These are phyloP conservation scores for Salix dunnii DNA, from an alignment of 345 rosid genomes.

Conservation along the genomic window DNA sequence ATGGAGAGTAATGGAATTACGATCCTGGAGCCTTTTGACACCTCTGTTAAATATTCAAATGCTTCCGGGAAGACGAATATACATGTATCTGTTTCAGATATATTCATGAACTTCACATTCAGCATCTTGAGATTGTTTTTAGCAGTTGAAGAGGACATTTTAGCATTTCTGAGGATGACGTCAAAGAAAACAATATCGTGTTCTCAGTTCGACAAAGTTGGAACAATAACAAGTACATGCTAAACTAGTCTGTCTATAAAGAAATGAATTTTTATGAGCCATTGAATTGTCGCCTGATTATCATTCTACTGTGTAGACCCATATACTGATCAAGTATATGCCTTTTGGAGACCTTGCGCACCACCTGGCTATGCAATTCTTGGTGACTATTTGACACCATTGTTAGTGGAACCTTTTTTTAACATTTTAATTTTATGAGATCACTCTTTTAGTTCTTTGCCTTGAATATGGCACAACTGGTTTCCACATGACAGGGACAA, in stretches of 20 bases:
- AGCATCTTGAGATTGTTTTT: slow-evolving; percentile 88
- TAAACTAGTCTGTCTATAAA: slow-evolving; percentile 1
- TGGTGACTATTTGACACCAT: slow-evolving; percentile 90
- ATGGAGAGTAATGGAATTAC: slow-evolving; percentile 96
- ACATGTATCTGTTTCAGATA: slow-evolving; percentile 67
- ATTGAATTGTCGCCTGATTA: slow-evolving; percentile 20
- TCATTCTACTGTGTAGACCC: slow-evolving; percentile 49
- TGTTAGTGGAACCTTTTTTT: slow-evolving; percentile 45
- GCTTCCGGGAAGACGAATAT: slow-evolving; percentile 87
- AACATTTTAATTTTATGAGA: slow-evolving; percentile 9
- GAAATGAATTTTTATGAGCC: slow-evolving; percentile 4
- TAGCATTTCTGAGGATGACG: slow-evolving; percentile 80
- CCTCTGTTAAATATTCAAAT: slow-evolving; percentile 67
- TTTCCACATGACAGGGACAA: slow-evolving; percentile 71
- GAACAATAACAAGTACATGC: slow-evolving; percentile 65
- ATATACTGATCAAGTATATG: slow-evolving; percentile 53
- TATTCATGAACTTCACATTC: slow-evolving; percentile 92
- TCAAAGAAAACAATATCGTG: slow-evolving; percentile 81
- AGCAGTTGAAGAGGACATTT: slow-evolving; percentile 90
- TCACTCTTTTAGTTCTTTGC: slow-evolving; percentile 4
- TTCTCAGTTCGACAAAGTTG: slow-evolving; percentile 90
- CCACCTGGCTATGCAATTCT: slow-evolving; percentile 96
- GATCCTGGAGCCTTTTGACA: slow-evolving; percentile 95
- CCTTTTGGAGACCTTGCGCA: slow-evolving; percentile 90
- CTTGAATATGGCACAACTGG: slow-evolving; percentile 8